phyloP scores from a whole-genome alignment of 495 filamentous ascomycete species.

The Aspergillus hancockii region DNA sequence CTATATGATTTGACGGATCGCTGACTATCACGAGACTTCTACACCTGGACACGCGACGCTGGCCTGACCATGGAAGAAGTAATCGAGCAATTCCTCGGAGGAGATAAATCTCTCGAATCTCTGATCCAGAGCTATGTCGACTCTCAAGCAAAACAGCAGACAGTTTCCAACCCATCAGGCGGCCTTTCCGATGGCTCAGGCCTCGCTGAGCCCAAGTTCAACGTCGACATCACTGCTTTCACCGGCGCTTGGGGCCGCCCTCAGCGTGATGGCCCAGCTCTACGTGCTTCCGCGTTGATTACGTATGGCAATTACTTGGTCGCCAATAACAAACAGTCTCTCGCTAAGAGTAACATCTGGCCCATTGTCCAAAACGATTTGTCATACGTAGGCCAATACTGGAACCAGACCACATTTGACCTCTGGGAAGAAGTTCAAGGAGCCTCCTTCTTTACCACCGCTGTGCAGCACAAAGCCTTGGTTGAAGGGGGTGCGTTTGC shows the following conservation, averaged over 20 bases:
- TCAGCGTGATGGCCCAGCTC: slow-evolving; percentile 60
- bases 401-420: slow-evolving; percentile 54
- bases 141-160: slow-evolving; percentile 56
- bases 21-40: slow-evolving; percentile 50
- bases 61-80: slow-evolving; percentile 56
- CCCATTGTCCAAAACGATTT: slow-evolving; percentile 59
- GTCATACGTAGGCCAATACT: slow-evolving; percentile 70
- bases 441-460: slow-evolving; percentile 62
- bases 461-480: slow-evolving; percentile 57
- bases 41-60: slow-evolving; percentile 63
- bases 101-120: slow-evolving; percentile 43
- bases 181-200: slow-evolving; percentile 50
- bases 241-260: slow-evolving; percentile 61
- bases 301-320: slow-evolving; percentile 37
- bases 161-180: slow-evolving; percentile 41
- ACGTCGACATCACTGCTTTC: slow-evolving; percentile 54
- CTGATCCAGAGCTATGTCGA: slow-evolving; percentile 57
- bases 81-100: slow-evolving; percentile 50
- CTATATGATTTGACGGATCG: neutral
- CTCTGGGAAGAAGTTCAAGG: slow-evolving; percentile 74
- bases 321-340: slow-evolving; percentile 40
- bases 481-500: slow-evolving; percentile 66
- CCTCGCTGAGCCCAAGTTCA: slow-evolving; percentile 65
- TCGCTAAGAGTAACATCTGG: slow-evolving; percentile 46
- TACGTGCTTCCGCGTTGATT: slow-evolving; percentile 42